These are phyloP conservation scores for Inga laurina DNA, from an alignment of 306 rosid genomes.

Conservation along the genomic window DNA sequence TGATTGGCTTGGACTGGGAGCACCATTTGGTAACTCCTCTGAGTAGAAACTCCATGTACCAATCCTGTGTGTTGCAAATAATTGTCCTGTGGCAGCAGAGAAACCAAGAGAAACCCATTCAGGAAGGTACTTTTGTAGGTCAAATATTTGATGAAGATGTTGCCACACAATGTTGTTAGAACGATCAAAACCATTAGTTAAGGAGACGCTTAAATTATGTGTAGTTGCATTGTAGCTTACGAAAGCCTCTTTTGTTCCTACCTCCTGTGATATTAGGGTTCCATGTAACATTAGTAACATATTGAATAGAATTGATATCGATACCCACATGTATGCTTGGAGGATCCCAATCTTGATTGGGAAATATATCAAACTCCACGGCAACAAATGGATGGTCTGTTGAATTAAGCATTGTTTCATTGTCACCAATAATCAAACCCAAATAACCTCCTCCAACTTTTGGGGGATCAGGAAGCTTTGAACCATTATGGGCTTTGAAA, in stretches of 20 bases:
- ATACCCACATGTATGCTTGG: background rate
- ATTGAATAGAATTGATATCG: background rate
- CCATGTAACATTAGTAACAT: background rate
- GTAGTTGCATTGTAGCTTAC: background rate
- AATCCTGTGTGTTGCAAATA: background rate
- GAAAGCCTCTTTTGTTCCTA: background rate
- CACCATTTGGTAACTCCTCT: too few relatives aligned
- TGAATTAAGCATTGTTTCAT: background rate
- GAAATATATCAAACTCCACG: slow-evolving; percentile 45
- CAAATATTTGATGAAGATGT: background rate
- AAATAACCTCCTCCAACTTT: background rate
- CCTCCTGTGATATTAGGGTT: background rate
- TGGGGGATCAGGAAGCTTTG: background rate
- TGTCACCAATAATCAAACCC: background rate
- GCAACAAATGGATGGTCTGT: slow-evolving; percentile 3
- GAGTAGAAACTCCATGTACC: too few relatives aligned
- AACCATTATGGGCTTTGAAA: background rate
- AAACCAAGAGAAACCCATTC: background rate
- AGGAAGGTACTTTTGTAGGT: background rate
- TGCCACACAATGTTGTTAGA: too few relatives aligned
- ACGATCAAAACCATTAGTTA: too few relatives aligned
- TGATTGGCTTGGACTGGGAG: too few relatives aligned
- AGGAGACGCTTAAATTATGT: background rate
- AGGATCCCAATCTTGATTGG: slow-evolving; percentile 33
- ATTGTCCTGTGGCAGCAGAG: background rate